Percentiles rank a stretch among this genome's conserved stretches.
phyloP scores from a whole-genome alignment of 257 asterid species.

The Petrea volubilis region DNA sequence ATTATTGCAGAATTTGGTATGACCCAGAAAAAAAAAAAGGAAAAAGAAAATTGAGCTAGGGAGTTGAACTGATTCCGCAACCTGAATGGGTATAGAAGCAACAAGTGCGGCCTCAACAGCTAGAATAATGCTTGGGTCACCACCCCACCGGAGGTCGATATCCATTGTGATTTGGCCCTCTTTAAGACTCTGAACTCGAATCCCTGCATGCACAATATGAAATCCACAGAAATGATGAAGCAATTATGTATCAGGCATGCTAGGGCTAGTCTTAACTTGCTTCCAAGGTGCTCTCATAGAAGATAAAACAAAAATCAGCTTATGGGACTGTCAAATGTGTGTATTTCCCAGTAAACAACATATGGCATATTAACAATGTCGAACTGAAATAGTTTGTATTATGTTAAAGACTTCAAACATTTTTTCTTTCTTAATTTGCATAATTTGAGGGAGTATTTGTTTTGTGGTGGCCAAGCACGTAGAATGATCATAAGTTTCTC shows the following conservation, averaged over 20 bases:
- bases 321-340: not conserved
- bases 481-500: not conserved
- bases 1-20: not conserved
- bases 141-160: conserved; percentile 98
- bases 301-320: conserved; percentile 2
- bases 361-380: not conserved
- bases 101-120: conserved; percentile 96
- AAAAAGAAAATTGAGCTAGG: not conserved
- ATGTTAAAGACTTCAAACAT: not conserved
- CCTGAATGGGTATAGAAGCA: conserved; percentile 99
- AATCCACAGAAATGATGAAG: not conserved
- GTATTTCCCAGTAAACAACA: not conserved
- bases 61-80: conserved; percentile 29
- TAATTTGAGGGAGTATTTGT: not conserved
- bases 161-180: conserved; percentile 99
- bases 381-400: not conserved
- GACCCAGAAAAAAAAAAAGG: not conserved
- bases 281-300: not conserved
- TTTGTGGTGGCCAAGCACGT: not conserved
- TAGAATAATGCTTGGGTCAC: conserved; percentile 91
- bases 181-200: conserved; percentile 97
- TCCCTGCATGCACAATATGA: conserved; percentile 54
- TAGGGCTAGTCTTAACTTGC: not conserved
- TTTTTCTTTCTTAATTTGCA: not conserved
- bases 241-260: not conserved